Conservation (phyloP, 2,329 filamentous ascomycete genomes). For the Penicillium italicum region DNA sequence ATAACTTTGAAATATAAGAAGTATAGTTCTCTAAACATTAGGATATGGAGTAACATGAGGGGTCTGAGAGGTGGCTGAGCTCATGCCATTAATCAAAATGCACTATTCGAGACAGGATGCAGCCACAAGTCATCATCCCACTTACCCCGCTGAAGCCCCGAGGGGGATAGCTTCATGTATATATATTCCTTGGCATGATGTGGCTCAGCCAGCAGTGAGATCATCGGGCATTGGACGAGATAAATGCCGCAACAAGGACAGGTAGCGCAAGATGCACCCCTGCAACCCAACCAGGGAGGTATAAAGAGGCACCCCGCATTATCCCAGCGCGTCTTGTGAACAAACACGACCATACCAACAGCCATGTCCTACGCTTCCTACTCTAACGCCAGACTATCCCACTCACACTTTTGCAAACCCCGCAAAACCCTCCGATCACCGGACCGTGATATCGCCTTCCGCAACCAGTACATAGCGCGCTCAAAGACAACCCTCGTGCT, state of each 20-base stretch:
- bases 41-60: neutral
- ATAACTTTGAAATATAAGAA: no score
- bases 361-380: constrained; percentile 19
- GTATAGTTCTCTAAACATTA: neutral
- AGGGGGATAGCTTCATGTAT: neutral
- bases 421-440: constrained; percentile 20
- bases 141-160: neutral
- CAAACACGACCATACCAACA: neutral
- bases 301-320: neutral
- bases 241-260: constrained; percentile 7
- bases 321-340: neutral
- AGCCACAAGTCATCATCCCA: neutral
- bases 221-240: neutral
- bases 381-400: constrained; percentile 18
- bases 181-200: constrained; percentile 2
- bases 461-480: constrained; percentile 17
- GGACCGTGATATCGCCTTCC: constrained; percentile 20
- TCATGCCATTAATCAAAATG: neutral
- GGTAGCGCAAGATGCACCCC: neutral
- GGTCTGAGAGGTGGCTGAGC: neutral
- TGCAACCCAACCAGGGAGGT: neutral
- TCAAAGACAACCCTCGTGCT: constrained; percentile 18
- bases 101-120: neutral
- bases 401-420: constrained; percentile 6
- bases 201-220: constrained; percentile 4